A percentile compares a stretch with the other conserved stretches of the same genome.
phyloP scores from a whole-genome alignment of 768 basidiomycete species.

The Amanita molliuscula region DNA sequence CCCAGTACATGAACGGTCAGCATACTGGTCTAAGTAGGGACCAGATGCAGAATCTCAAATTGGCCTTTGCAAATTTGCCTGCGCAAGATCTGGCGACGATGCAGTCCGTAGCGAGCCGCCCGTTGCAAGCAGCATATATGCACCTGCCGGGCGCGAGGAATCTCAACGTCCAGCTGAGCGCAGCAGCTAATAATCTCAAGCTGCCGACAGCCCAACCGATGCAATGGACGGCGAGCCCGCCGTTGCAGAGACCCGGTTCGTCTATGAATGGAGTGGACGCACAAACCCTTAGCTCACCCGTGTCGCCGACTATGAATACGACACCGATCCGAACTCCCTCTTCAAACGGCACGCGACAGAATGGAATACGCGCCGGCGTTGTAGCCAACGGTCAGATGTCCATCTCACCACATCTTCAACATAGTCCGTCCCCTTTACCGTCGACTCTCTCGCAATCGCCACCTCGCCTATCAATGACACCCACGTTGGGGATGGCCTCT shows the following conservation, averaged over 20 bases:
- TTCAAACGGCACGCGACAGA: constrained; percentile 43
- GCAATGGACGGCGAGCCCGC: constrained; percentile 24
- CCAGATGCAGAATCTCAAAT: constrained; percentile 51
- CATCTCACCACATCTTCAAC: constrained; percentile 41
- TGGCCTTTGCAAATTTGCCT: constrained; percentile 36
- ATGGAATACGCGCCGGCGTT: constrained; percentile 17
- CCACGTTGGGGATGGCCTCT: constrained; percentile 42
- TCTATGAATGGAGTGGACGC: constrained; percentile 23
- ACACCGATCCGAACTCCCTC: constrained; percentile 40
- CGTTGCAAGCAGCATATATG: constrained; percentile 26
- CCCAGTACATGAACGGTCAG: constrained; percentile 24
- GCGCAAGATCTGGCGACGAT: constrained; percentile 28
- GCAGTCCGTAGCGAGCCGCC: constrained; percentile 21
- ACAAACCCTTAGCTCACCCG: constrained; percentile 17
- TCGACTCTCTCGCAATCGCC: constrained; percentile 34
- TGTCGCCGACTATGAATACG: constrained; percentile 27
- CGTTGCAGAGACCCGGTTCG: constrained; percentile 22
- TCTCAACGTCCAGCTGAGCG: constrained; percentile 28
- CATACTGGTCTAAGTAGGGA: constrained; percentile 37
- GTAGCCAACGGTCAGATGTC: constrained; percentile 31
- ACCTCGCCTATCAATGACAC: constrained; percentile 37
- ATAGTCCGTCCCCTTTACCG: constrained; percentile 35
- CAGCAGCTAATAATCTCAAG: constrained; percentile 28
- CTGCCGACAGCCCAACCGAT: constrained; percentile 28
- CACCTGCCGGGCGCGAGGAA: constrained; percentile 27